Conservation (phyloP, 2,329 filamentous ascomycete genomes). For the Calonectria ilicicola region DNA sequence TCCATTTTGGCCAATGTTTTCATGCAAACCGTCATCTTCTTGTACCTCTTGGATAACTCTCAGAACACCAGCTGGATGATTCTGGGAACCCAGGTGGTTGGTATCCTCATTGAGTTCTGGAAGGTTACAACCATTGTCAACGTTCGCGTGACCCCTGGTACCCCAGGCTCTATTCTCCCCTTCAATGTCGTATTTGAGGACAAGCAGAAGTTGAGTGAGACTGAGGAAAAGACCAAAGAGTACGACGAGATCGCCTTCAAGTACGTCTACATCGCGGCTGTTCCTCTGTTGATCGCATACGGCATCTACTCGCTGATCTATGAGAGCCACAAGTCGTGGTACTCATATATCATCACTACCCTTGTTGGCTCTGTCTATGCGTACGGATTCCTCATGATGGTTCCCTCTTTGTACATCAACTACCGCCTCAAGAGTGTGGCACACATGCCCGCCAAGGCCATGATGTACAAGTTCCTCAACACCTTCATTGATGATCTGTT, state of each 20-base stretch:
- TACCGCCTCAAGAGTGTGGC: conserved; percentile 96
- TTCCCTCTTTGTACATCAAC: conserved; percentile 97
- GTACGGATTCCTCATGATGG: conserved; percentile 99
- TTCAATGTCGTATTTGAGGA: conserved; percentile 91
- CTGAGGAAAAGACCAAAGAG: conserved; percentile 97
- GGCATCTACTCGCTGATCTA: conserved; percentile 92
- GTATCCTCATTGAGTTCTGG: conserved; percentile 80
- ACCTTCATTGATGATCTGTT: conserved; percentile 99
- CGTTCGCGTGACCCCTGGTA: conserved; percentile 79
- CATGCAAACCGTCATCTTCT: conserved; percentile 96
- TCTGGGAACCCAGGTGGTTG: conserved; percentile 89
- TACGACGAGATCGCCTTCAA: conserved; percentile 98
- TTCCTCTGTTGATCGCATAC: conserved; percentile 90
- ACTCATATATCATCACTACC: conserved; percentile 94
- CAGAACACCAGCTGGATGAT: conserved; percentile 99
- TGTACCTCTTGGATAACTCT: conserved; percentile 97
- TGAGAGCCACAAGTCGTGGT: conserved; percentile 97
- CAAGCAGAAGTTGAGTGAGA: conserved; percentile 95
- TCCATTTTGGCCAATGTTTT: conserved; percentile 97
- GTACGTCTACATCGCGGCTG: conserved; percentile 93
- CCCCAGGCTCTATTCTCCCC: conserved; percentile 78
- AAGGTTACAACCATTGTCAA: conserved; percentile 97
- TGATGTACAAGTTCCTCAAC: conserved; percentile 99
- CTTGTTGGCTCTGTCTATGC: conserved; percentile 97
- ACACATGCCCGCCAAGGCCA: conserved; percentile 95